Evolutionary conservation across 768 basidiomycete species (phyloP).

Genomic region (Lanmaoa pseudosensibilis): DNA sequence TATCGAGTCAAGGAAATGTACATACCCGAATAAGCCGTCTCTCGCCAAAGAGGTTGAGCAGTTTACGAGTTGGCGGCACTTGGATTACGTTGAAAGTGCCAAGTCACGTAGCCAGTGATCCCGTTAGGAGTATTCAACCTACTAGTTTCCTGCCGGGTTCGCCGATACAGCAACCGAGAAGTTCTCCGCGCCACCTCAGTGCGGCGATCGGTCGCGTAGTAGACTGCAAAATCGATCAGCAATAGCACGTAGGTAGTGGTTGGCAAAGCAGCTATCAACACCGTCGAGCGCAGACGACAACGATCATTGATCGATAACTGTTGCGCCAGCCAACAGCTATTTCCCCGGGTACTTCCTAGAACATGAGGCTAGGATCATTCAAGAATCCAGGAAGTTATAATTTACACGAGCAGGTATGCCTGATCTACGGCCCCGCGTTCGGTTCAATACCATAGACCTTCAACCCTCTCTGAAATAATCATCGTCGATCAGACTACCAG

Average conservation of each 20-base stretch:
- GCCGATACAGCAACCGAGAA: not conserved
- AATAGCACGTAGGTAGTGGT: not conserved
- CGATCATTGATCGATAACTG: not conserved
- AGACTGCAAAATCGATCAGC: not conserved
- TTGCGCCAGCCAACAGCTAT: not conserved
- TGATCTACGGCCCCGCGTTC: constrained; percentile 26
- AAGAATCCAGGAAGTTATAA: not conserved
- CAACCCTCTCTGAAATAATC: constrained; percentile 21
- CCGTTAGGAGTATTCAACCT: too few relatives aligned
- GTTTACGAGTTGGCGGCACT: not conserved
- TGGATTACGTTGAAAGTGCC: too few relatives aligned
- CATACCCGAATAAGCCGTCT: not conserved
- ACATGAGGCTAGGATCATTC: not conserved
- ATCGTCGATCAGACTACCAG: not conserved
- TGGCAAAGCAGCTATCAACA: not conserved
- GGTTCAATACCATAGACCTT: constrained; percentile 42
- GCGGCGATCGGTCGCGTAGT: not conserved
- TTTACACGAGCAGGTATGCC: not conserved
- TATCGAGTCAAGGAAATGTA: not conserved
- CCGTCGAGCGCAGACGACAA: not conserved
- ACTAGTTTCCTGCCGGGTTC: not conserved
- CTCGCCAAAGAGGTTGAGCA: not conserved
- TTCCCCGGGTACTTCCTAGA: not conserved
- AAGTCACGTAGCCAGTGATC: too few relatives aligned
- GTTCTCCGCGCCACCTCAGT: too few relatives aligned